Base-by-base conservation (phyloP, 176 grass and related monocot genomes). In the Chrysopogon serrulatus region DNA sequence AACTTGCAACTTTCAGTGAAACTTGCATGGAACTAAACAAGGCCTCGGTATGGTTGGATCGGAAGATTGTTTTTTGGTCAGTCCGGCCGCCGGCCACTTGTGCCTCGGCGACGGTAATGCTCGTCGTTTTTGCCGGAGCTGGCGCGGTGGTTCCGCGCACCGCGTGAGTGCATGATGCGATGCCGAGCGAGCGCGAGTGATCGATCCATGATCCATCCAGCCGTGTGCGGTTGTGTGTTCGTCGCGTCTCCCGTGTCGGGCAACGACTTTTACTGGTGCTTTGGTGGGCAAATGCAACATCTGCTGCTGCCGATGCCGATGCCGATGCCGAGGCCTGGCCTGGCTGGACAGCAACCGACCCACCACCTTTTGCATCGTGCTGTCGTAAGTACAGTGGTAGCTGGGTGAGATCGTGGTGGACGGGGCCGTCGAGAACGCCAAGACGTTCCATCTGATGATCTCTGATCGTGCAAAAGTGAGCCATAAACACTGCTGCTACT, bases 81-180 rank as follows among this genome's bases (percentile, higher is more conserved):
- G 67, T 42, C 37, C 23, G 24, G 40, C 14, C 8, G 40, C 14
- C 8, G 43, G 70, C 66, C 78, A 78, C 72, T 90, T 90, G 78
- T 44, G 78, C 34, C 64, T 59, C 41, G 63, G 49, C 19, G 56
- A 5, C 64, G 68, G 37, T 85, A 60, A 75, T 77, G 71, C 51
- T 51, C 53, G 26, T 76, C 63, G 53, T 61, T 64, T 69, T 82
- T 62, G 34, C 0, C 13, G 15, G 13, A 63, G 27, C 27, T 63
- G 60, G 60, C 24, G 36, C 15, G 84, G 24, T 30, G 60, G 70
- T 10, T 10, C 30, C 8, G 16, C 4, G 28, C 30, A 5, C 24
- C 18, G 26, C 41, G 61, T 15, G 30, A 30, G 61, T 15, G 30
- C 23, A 19, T n/a, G 81, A 79, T 74, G 67, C 31, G 24, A 17